Base-by-base conservation (phyloP, 345 rosid species). In the Ailanthus altissimus region DNA sequence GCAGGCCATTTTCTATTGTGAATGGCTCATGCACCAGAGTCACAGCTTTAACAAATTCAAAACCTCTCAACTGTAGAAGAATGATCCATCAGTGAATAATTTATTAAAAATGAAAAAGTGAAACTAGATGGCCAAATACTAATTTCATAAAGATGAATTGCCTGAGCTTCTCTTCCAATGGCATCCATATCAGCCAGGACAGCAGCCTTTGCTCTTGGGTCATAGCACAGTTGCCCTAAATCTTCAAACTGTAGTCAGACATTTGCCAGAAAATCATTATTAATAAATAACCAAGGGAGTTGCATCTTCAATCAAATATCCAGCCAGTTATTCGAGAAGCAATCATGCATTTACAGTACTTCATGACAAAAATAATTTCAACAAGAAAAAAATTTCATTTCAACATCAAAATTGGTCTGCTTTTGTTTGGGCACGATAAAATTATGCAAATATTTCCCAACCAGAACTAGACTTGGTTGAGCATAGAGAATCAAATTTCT, bases 101-200 rank as follows among this genome's bases (percentile, higher is more conserved):
- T 26, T 11, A 63, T 12, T 1, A 56, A 54, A 62, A 49, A 5
- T 3, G 32, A 47, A 59, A 63, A 57, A 14, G 26, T 3, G 62
- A 14, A 68, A 20, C 18, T 54, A 54, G 11, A 42, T 57, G 21
- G n/a, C 14, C 2, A 64, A 60, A 78, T 11, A 50, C 10, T n/a
- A 50, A 70, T 45, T 78, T 53, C 61, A 28, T 57, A 32, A 46
- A 32, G 49, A 38, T 57, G 51, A 67, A 45, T 79, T 88, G 81
- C 99, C 98, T 94, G 88, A 80, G 97, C 94, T 88, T 93, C 97
- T 80, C 83, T 87, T 84, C 97, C 99, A 57, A 89, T 73, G 57
- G 85, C 85, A 85, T 94, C 98, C 98, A 94, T 86, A 66, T 91
- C 97, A 36, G 94, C 85, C 23, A 86, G 87, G 15, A 96, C 95